phyloP scores from a whole-genome alignment of 2,329 filamentous ascomycete genomes.

The Xylaria polymorpha region DNA sequence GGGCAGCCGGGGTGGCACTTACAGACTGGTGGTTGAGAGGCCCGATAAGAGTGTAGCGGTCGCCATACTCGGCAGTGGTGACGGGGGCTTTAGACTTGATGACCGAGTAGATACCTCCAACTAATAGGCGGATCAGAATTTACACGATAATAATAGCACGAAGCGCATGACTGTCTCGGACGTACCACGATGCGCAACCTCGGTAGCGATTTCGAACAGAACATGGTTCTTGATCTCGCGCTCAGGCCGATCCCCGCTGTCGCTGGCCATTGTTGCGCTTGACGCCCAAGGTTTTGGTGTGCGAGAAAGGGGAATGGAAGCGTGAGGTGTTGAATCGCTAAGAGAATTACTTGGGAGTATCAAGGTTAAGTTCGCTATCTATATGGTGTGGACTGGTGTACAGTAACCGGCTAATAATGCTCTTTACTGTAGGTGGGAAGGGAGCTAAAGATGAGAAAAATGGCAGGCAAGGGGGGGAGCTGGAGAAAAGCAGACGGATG shows the following conservation, averaged over 20 bases:
- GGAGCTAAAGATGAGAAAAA: background rate
- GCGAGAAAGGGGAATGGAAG: slow-evolving; percentile 11
- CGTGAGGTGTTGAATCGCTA: background rate
- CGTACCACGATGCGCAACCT: slow-evolving; percentile 94
- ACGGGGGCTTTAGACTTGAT: slow-evolving; percentile 99
- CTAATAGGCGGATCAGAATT: slow-evolving; percentile 59
- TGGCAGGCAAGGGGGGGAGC: background rate
- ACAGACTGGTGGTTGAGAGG: slow-evolving; percentile 92
- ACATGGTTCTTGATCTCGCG: slow-evolving; percentile 93
- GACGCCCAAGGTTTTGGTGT: slow-evolving; percentile 19
- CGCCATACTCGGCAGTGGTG: slow-evolving; percentile 98
- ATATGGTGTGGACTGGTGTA: background rate
- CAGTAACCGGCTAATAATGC: background rate
- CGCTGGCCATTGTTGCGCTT: slow-evolving; percentile 57
- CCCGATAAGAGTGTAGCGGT: slow-evolving; percentile 93
- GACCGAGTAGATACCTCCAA: slow-evolving; percentile 98
- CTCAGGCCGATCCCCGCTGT: slow-evolving; percentile 55
- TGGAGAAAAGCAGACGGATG: slow-evolving; percentile 21
- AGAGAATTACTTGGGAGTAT: slow-evolving; percentile 1
- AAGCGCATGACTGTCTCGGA: slow-evolving; percentile 36
- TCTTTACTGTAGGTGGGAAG: background rate
- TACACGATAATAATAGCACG: background rate
- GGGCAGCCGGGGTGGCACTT: slow-evolving; percentile 52
- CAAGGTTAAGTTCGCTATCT: slow-evolving; percentile 3
- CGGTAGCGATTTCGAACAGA: slow-evolving; percentile 96